Base-by-base conservation (phyloP, 2,329 filamentous ascomycete genomes). In the Phyllosticta ampelicida region DNA sequence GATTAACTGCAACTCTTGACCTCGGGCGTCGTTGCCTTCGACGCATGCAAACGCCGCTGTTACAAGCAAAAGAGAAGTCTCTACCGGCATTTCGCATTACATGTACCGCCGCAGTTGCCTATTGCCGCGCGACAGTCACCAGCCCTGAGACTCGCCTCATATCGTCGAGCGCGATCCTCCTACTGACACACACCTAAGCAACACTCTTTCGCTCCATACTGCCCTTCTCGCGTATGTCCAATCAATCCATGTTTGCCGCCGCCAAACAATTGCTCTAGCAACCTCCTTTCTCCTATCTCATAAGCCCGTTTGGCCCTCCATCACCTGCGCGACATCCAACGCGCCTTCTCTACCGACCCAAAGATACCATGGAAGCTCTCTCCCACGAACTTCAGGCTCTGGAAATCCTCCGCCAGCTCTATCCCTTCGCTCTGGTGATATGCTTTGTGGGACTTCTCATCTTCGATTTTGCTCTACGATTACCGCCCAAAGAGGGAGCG, bases 391-490 rank as follows among this genome's bases (percentile, higher is more conserved):
- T 48, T 53, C 57, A 36, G 28, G 53, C 57, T n/a, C 48, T 59
- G 53, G 48, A 29, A 20, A 18, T 59, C 29, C 29, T 59, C 48
- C 57, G 51, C 30, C 57, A 55, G 11, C 6, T 36, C 48, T 52
- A 48, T 16, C 57, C 57, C n/a, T 36, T 53, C 16, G 13, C 55
- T 5, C 16, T 55, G 26, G 57, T 53, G 13, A 36, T 53, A 11
- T 59, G 51, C 53, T 59, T 48, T 28, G 28, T 49, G 28, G 48
- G 20, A 30, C 53, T 29, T 19, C 13, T 55, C 28, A 55, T 30
- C 28, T 53, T 55, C 48, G 57, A 59, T 19, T 53, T 59, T 26
- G 57, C 53, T 29, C 29, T 59, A 48, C 52, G 57, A 11, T n/a
- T 55, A 5, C 57, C 57, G 19, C 13, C 57, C 5, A 55, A 55